Conservation (phyloP, 2,329 filamentous ascomycete species). For the Graphilbum fragrans region DNA sequence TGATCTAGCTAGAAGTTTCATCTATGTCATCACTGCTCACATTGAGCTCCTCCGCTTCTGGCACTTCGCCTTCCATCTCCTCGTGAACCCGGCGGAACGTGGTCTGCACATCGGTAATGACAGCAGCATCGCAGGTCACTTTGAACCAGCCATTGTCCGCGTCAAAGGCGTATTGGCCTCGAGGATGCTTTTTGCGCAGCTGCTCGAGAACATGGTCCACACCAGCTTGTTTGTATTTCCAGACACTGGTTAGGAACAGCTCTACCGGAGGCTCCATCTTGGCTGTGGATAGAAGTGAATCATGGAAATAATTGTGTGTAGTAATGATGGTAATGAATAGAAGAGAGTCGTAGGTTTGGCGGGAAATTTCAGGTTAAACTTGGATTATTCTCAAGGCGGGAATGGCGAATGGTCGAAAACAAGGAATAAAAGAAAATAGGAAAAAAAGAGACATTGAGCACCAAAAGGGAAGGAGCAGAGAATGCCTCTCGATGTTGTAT, state of each 20-base stretch:
- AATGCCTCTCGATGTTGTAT: too few species aligned
- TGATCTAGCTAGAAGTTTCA: too few species aligned
- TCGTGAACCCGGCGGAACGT: conserved; percentile 7
- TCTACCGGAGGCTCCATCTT: conserved; percentile 5
- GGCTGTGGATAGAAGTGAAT: not conserved
- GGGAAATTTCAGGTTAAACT: too few species aligned
- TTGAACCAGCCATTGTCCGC: conserved; percentile 13
- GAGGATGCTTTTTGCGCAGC: conserved; percentile 10
- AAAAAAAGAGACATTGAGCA: not conserved
- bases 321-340: too few species aligned
- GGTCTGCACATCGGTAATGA: conserved; percentile 7
- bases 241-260: conserved; percentile 16
- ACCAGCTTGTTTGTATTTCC: conserved; percentile 13
- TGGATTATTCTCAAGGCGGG: too few species aligned
- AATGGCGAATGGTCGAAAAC: not conserved
- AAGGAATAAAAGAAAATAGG: not conserved
- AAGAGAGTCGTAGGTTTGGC: too few species aligned
- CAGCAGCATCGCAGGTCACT: conserved; percentile 9
- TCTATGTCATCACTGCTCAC: not conserved
- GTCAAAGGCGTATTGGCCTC: conserved; percentile 14
- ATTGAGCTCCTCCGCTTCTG: not conserved
- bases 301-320: too few species aligned
- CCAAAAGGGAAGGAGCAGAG: too few species aligned
- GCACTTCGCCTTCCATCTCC: conserved; percentile 3
- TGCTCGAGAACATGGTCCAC: conserved; percentile 11